These are phyloP conservation scores for Hypholoma sublateritium DNA, from an alignment of 768 basidiomycete genomes.

Conservation along the genomic window DNA sequence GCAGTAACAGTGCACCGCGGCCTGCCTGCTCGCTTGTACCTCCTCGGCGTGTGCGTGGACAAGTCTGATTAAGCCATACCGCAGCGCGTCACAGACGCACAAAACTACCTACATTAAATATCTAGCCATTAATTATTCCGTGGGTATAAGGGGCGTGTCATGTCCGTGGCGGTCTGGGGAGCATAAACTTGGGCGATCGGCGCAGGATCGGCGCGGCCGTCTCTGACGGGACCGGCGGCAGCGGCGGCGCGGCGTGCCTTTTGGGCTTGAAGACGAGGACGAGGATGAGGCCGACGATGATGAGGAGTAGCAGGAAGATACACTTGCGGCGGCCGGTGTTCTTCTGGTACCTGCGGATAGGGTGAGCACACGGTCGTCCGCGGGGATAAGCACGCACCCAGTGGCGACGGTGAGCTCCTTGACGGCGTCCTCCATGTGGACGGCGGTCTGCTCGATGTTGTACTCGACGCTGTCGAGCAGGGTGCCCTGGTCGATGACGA, in stretches of 20 bases:
- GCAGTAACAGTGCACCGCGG: too few relatives aligned
- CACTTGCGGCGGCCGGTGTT: slow-evolving; percentile 91
- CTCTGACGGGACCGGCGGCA: slow-evolving; percentile 18
- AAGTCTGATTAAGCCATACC: too few relatives aligned
- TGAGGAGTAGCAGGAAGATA: slow-evolving; percentile 87
- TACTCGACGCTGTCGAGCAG: slow-evolving; percentile 96
- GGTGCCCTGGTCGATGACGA: slow-evolving; percentile 98
- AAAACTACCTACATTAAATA: not conserved
- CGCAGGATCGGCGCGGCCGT: slow-evolving; percentile 2
- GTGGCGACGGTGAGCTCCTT: slow-evolving; percentile 83
- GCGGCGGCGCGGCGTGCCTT: slow-evolving; percentile 38
- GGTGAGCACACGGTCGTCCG: slow-evolving; percentile 8
- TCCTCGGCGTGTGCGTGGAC: too few relatives aligned
- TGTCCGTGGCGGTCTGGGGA: slow-evolving; percentile 6
- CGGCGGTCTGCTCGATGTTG: slow-evolving; percentile 91
- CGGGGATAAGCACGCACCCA: slow-evolving; percentile 45
- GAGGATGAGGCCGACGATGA: slow-evolving; percentile 86
- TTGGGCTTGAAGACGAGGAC: slow-evolving; percentile 93
- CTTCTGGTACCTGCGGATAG: slow-evolving; percentile 75
- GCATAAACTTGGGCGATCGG: not conserved
- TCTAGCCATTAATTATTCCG: slow-evolving; percentile 2
- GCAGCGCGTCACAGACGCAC: too few relatives aligned
- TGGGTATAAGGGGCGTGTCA: not conserved
- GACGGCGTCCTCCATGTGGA: slow-evolving; percentile 79
- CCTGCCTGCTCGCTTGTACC: too few relatives aligned